Evolutionary conservation across 495 filamentous ascomycete species (phyloP).

Genomic region (Lentithecium fluviatile): DNA sequence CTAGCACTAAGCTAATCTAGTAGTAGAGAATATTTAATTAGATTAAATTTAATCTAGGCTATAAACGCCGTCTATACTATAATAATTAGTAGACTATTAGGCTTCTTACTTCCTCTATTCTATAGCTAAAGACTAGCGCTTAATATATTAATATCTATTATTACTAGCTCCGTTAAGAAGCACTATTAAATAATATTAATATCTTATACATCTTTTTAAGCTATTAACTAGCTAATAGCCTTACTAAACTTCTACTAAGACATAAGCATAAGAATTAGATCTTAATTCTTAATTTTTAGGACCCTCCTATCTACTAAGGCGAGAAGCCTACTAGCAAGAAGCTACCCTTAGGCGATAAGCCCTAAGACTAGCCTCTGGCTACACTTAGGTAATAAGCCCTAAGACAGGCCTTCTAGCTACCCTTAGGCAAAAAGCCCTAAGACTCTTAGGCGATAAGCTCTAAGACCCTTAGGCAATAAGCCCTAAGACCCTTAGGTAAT

Average conservation of each 20-base stretch:
- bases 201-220: slow-evolving; percentile 1
- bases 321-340: too few relatives aligned
- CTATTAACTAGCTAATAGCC: not conserved
- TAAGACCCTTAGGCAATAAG: too few relatives aligned
- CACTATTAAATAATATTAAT: slow-evolving; percentile 3
- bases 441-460: too few relatives aligned
- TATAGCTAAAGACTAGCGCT: not conserved
- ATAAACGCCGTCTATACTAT: not conserved
- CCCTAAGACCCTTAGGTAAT: too few relatives aligned
- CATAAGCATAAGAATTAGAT: not conserved
- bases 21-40: slow-evolving; percentile 1
- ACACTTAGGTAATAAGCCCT: not conserved
- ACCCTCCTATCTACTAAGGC: not conserved
- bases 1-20: not conserved
- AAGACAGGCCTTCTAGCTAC: not conserved
- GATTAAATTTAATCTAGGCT: not conserved
- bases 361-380: not conserved
- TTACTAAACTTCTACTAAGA: not conserved
- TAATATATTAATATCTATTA: slow-evolving; percentile 7
- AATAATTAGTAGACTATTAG: not conserved
- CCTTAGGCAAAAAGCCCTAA: too few relatives aligned
- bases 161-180: not conserved
- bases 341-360: not conserved
- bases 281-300: not conserved
- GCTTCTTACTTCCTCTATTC: not conserved